Evolutionary conservation across 306 rosid genomes (phyloP).

Genomic region (Cucumis hystrix): DNA sequence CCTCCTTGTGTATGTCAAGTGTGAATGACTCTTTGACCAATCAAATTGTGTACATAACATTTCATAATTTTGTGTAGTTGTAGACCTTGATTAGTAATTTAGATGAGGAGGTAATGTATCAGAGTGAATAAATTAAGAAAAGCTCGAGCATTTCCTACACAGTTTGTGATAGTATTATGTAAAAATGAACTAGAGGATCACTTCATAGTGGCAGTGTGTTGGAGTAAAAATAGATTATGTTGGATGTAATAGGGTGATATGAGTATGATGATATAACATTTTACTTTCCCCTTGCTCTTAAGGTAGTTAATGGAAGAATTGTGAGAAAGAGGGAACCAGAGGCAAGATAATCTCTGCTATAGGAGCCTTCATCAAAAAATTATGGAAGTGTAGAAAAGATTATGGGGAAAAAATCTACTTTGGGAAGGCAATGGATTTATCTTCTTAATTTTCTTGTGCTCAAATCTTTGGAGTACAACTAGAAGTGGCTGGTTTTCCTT

Average conservation of each 20-base stretch:
- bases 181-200: background rate
- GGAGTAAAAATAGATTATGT: background rate
- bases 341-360: background rate
- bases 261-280: background rate
- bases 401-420: background rate
- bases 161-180: background rate
- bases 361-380: background rate
- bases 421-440: background rate
- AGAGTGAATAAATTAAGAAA: background rate
- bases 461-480: background rate
- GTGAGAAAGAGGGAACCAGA: background rate
- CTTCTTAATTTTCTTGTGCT: background rate
- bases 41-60: background rate
- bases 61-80: background rate
- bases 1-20: background rate
- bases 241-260: background rate
- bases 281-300: background rate
- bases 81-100: background rate
- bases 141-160: background rate
- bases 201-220: background rate
- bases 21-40: background rate
- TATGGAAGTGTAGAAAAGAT: background rate
- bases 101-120: background rate
- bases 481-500: background rate
- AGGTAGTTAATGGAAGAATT: background rate